Evolutionary conservation across 2,329 filamentous ascomycete species (phyloP), one percentile per base, ranked within the genome.

Genomic region (Venturia effusa): DNA sequence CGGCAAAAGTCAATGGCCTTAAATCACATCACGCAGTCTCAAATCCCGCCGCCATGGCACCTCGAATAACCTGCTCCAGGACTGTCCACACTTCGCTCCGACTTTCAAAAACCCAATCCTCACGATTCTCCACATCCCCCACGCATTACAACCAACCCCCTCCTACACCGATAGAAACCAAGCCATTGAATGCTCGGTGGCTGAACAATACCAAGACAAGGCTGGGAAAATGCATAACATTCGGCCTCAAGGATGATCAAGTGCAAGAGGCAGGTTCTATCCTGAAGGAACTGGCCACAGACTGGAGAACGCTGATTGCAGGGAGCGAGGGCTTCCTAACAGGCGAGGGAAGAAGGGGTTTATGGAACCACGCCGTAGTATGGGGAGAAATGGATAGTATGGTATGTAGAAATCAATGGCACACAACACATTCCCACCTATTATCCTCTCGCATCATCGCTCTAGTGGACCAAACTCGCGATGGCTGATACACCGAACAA

Each of bases 301-400:
- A 90, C 67, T 94, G 90, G 90, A 79, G 88, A 54, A 83, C 84
- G 68, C 76, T 94, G 64, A 76, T 89, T 37, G 88, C 87, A 0
- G 89, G 89, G 0, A 85, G 85, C 64, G 88, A 93, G 70, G 90
- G 90, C 0, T 95, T 86, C 72, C 74, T 94, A 67, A 89, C 86
- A 0, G 82, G 79, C 13, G 78, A 81, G 65, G 80, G 83, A 68
- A 79, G 84, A 61, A 83, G 81, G 57, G 84, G 89, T 0, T 71
- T 93, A 40, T 83, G 84, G 67, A 78, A 81, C 62, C 86, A 90
- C 66, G 80, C 81, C 67, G 87, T 95, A 30, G 85, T 84, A 0
- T 95, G 90, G 90, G 92, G 91, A 37, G 91, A 96, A 73, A 90
- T 92, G 88, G 70, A 71, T 55, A 67, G 67, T 64, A 68, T 69